Base-by-base conservation (phyloP, 2,329 filamentous ascomycete genomes). In the Huntiella omanensis region DNA sequence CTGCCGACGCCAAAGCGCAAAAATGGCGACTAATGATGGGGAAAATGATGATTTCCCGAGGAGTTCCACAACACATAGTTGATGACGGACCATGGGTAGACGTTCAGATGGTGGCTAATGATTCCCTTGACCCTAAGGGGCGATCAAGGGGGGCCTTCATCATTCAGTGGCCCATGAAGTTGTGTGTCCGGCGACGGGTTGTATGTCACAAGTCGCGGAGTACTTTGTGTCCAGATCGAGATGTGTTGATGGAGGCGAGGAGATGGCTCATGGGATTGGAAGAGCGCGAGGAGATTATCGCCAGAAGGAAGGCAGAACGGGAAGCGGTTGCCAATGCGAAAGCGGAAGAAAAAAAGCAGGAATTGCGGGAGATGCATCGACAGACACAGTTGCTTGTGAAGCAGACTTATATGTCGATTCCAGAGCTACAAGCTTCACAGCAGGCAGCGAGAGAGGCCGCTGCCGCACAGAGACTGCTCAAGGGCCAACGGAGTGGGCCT, bases 141-240 rank as follows among this genome's bases (percentile, higher is more conserved):
- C 51, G 59, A 33, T 49, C 55, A n/a, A 58, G 55, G 7, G 51
- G 60, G 2, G 56, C 60, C 2, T 57, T 64, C 4, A 64, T 61
- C 5, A 63, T 74, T 17, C 64, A 68, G 8, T 76, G 72, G 72
- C 73, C 72, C 36, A 63, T 68, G 2, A 60, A 60, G 13, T 62
- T 74, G 1, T 73, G 70, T 52, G 71, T 72, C 48, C 66, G 68
- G 45, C 70, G 68, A 50, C 63, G 62, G 43, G 57, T 62, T 13
- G 57, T 66, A n/a, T 61, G 62, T 8, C 55, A 64, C 17, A 57
- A 57, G n/a, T 59, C 62, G 5, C 63, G 56, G 33, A 59, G 5
- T 49, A 68, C 17, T 58, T 56, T 4, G 50, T 61, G 65, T 12
- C 65, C 64, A 45, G 62, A 59, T 4, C 64, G 68, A 45, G 71